phyloP scores from a whole-genome alignment of 2,329 filamentous ascomycete species.

The Ophiostoma tasmaniense region DNA sequence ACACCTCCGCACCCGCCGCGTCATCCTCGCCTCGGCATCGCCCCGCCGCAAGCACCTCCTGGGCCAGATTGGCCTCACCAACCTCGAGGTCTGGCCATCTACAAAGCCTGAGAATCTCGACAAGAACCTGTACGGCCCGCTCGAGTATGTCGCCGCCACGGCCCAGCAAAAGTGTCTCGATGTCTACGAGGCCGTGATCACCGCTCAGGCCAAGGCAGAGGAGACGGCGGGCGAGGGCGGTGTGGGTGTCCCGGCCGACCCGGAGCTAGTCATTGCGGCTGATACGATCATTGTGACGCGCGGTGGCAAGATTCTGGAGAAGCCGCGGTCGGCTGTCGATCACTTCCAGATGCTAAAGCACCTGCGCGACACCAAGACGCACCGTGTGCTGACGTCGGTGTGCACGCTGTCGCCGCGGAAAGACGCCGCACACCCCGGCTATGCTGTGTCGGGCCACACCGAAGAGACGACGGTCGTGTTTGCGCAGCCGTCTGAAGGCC shows the following conservation, averaged over 20 bases:
- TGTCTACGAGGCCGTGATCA: slow-evolving; percentile 48
- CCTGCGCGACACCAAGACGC: slow-evolving; percentile 66
- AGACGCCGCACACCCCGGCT: slow-evolving; percentile 75
- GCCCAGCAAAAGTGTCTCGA: slow-evolving; percentile 74
- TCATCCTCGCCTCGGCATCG: slow-evolving; percentile 85
- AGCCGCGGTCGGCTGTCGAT: slow-evolving; percentile 71
- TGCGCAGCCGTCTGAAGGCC: slow-evolving; percentile 50
- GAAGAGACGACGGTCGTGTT: slow-evolving; percentile 93
- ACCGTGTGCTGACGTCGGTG: slow-evolving; percentile 81
- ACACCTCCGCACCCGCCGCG: slow-evolving; percentile 65
- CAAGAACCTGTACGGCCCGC: slow-evolving; percentile 64
- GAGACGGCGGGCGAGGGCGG: slow-evolving; percentile 20
- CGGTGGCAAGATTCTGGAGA: slow-evolving; percentile 75
- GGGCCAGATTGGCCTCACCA: slow-evolving; percentile 65
- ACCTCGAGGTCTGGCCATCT: slow-evolving; percentile 78
- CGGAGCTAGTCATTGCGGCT: slow-evolving; percentile 76
- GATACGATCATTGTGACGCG: slow-evolving; percentile 82
- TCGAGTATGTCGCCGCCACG: slow-evolving; percentile 86
- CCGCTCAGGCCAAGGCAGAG: slow-evolving; percentile 25
- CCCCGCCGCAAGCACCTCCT: slow-evolving; percentile 78
- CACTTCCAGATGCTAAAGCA: slow-evolving; percentile 77
- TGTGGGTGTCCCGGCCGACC: slow-evolving; percentile 46
- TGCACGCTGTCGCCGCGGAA: slow-evolving; percentile 74
- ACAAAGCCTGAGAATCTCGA: slow-evolving; percentile 76
- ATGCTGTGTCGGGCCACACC: slow-evolving; percentile 69